Evolutionary conservation across 177 flowering plant species (phyloP).

Genomic region (Vitis hybrid): DNA sequence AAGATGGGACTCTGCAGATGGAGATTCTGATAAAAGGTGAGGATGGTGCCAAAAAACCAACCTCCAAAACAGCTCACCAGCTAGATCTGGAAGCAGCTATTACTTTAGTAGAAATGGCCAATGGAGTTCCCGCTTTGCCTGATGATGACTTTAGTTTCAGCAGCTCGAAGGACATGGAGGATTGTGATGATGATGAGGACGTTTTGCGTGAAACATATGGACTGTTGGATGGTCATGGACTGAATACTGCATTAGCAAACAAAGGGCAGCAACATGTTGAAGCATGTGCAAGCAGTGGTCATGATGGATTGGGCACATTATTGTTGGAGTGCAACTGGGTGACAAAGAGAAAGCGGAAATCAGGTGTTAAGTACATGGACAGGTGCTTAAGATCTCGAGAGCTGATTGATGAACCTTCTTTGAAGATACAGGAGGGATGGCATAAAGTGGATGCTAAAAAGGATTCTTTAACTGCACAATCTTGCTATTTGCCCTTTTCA

Average conservation of each 20-base stretch:
- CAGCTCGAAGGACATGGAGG: too few relatives aligned
- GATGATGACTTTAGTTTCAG: background rate
- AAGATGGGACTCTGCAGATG: background rate
- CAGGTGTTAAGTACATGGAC: conserved; percentile 30
- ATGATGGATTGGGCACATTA: conserved; percentile 36
- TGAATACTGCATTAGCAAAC: conserved; percentile 11
- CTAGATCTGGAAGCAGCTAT: background rate
- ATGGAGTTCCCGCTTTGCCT: background rate
- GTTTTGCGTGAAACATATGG: conserved; percentile 26
- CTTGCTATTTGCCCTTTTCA: conserved; percentile 30
- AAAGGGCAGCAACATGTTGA: conserved; percentile 40
- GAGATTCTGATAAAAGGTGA: background rate
- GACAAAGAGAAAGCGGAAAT: conserved; percentile 66
- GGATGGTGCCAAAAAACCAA: background rate
- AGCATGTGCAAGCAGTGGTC: conserved; percentile 15
- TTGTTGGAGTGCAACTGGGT: conserved; percentile 41
- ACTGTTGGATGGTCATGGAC: conserved; percentile 23
- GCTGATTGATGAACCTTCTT: conserved; percentile 34
- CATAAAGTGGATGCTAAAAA: conserved; percentile 47
- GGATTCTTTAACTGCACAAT: conserved; percentile 28
- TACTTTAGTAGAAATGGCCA: background rate
- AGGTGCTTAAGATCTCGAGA: conserved; percentile 29
- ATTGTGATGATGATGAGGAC: conserved; percentile 37
- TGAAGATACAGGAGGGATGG: conserved; percentile 40
- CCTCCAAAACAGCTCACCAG: background rate